A percentile compares a stretch with the other conserved stretches of the same genome.
Evolutionary conservation across 495 filamentous ascomycete genomes (phyloP).

Genomic region (Barbatosphaeria neglecta): DNA sequence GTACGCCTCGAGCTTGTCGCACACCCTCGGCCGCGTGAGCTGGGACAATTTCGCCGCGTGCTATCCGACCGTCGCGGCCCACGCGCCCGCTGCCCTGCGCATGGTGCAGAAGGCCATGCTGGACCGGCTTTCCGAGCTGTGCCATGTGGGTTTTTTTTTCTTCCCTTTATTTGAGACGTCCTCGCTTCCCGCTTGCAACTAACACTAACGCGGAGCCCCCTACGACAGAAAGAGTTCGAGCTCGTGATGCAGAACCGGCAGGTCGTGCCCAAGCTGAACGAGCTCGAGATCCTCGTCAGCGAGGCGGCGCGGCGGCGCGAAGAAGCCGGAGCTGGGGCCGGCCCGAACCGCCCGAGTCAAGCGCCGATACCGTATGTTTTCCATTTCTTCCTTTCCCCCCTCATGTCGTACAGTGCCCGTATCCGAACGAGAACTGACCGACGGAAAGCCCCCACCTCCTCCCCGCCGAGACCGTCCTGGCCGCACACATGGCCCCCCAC

Average conservation of each 20-base stretch:
- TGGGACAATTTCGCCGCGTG: conserved; percentile 74
- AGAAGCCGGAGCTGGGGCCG: conserved; percentile 19
- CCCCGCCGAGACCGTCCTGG: conserved; percentile 52
- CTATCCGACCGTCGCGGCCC: conserved; percentile 69
- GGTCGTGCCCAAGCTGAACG: conserved; percentile 68
- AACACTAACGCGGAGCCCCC: not conserved
- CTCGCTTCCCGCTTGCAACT: not conserved
- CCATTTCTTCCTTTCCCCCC: conserved; percentile 2
- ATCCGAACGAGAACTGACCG: not conserved
- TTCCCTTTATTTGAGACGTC: conserved; percentile 1
- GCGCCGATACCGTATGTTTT: conserved; percentile 35
- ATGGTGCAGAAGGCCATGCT: conserved; percentile 61
- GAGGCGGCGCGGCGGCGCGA: conserved; percentile 55
- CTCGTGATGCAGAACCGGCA: conserved; percentile 56
- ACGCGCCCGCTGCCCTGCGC: conserved; percentile 55
- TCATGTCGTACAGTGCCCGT: not conserved
- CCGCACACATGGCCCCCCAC: conserved; percentile 60
- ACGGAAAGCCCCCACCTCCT: conserved; percentile 61
- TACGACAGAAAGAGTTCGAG: conserved; percentile 58
- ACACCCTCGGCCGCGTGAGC: conserved; percentile 61
- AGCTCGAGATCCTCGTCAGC: conserved; percentile 61
- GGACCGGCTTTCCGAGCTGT: conserved; percentile 49
- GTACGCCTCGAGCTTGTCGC: conserved; percentile 54
- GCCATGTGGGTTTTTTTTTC: conserved; percentile 23
- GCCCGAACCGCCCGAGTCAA: not conserved